A percentile compares a stretch with the other conserved stretches of the same genome.
Conservation (phyloP, 2,329 filamentous ascomycete species). For the Cadophora malorum region DNA sequence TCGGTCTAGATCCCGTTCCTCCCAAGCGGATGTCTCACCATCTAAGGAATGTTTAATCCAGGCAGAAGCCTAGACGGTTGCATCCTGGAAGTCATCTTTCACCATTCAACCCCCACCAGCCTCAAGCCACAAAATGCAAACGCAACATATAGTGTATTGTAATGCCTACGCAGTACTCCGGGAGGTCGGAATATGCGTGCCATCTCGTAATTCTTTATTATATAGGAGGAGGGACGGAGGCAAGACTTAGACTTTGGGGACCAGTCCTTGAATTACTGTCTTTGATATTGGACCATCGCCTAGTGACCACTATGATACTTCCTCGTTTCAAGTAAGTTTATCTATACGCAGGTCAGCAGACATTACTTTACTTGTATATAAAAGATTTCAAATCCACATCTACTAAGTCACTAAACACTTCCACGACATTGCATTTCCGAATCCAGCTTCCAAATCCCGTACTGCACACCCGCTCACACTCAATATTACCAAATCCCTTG, state of each 20-base stretch:
- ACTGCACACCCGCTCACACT: no score
- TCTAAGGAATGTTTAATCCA: not conserved
- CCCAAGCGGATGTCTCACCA: not conserved
- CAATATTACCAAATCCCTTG: constrained; percentile 1
- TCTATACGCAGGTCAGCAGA: no score
- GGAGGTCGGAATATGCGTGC: not conserved
- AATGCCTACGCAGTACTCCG: not conserved
- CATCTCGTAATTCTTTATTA: not conserved
- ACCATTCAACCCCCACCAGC: not conserved
- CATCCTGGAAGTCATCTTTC: not conserved
- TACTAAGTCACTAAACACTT: not conserved
- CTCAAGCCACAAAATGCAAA: not conserved
- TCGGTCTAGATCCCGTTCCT: not conserved
- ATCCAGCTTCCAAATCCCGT: not conserved
- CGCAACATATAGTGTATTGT: not conserved
- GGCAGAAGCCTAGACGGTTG: not conserved
- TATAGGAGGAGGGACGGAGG: not conserved
- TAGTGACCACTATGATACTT: no score
- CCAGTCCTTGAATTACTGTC: no score
- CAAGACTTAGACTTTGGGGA: no score
- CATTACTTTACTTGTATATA: no score
- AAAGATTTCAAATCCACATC: no score
- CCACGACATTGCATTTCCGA: not conserved
- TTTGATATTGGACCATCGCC: no score
- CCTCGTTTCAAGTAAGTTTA: no score